phyloP scores from a whole-genome alignment of 2,329 filamentous ascomycete species.

The Chalaropsis thielavioides region DNA sequence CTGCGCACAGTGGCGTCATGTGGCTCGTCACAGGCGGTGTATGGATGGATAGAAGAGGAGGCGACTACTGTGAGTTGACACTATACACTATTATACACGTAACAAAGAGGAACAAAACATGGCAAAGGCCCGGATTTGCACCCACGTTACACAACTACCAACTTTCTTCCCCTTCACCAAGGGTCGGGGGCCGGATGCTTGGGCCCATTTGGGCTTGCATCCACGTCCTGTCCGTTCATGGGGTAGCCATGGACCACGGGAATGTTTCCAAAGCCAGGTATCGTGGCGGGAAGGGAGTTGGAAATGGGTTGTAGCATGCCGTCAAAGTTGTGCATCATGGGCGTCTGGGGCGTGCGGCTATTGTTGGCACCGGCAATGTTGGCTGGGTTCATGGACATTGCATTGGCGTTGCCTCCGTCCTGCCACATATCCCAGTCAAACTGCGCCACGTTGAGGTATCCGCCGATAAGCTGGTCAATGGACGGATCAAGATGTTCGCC shows the following conservation, averaged over 20 bases:
- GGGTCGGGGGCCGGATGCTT: neutral
- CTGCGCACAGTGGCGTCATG: too few relatives aligned
- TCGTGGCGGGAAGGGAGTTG: constrained; percentile 1
- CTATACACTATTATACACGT: constrained; percentile 1
- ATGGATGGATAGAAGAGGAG: too few relatives aligned
- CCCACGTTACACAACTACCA: neutral
- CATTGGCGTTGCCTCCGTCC: neutral
- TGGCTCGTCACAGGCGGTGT: too few relatives aligned
- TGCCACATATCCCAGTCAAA: constrained; percentile 36
- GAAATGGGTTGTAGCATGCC: constrained; percentile 3
- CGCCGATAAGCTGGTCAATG: constrained; percentile 32
- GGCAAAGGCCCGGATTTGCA: neutral
- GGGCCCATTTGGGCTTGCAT: neutral
- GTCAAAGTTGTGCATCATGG: constrained; percentile 9
- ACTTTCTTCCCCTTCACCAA: neutral
- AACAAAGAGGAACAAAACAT: neutral
- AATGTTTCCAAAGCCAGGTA: constrained; percentile 16
- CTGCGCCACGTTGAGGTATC: constrained; percentile 30
- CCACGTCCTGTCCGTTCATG: constrained; percentile 2
- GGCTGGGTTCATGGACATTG: neutral
- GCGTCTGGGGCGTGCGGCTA: neutral
- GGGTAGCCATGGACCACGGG: constrained; percentile 9
- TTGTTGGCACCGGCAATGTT: neutral
- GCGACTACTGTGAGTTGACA: too few relatives aligned
- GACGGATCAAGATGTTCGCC: constrained; percentile 19